Evolutionary conservation across 2,329 filamentous ascomycete species (phyloP).

Genomic region (Neofusicoccum parvum): DNA sequence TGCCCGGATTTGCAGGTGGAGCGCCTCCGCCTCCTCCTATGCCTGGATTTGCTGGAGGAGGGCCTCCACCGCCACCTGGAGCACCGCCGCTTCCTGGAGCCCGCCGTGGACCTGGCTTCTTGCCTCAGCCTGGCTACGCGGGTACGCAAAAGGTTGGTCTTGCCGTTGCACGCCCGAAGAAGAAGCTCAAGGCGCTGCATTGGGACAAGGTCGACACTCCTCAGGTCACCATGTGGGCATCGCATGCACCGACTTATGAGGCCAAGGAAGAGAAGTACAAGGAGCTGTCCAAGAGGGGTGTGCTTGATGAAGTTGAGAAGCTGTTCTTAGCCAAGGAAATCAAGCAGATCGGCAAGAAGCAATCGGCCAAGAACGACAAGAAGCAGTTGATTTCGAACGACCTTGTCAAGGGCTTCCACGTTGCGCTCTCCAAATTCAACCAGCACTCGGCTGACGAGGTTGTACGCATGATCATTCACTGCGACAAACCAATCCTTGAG

Average conservation of each 20-base stretch:
- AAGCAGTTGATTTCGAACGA: slow-evolving; percentile 95
- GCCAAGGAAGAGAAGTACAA: slow-evolving; percentile 94
- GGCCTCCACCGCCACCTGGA: slow-evolving; percentile 55
- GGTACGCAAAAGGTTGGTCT: slow-evolving; percentile 65
- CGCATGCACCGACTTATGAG: slow-evolving; percentile 80
- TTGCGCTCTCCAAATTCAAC: slow-evolving; percentile 93
- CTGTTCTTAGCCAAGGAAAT: slow-evolving; percentile 97
- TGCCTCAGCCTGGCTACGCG: slow-evolving; percentile 63
- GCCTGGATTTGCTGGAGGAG: slow-evolving; percentile 41
- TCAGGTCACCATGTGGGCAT: slow-evolving; percentile 89
- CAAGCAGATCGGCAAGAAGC: slow-evolving; percentile 75
- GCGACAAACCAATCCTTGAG: slow-evolving; percentile 84
- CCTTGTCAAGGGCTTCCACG: slow-evolving; percentile 60
- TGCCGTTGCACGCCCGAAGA: slow-evolving; percentile 87
- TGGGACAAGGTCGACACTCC: slow-evolving; percentile 98
- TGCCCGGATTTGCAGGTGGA: slow-evolving; percentile 45
- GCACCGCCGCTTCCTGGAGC: slow-evolving; percentile 63
- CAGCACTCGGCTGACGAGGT: slow-evolving; percentile 79
- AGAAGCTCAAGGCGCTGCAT: slow-evolving; percentile 98
- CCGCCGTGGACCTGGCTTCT: slow-evolving; percentile 67
- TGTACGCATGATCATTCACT: slow-evolving; percentile 92
- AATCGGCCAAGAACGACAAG: slow-evolving; percentile 85
- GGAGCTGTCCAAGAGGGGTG: slow-evolving; percentile 90
- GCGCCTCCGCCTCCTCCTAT: slow-evolving; percentile 51
- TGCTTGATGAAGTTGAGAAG: slow-evolving; percentile 96